These are phyloP conservation scores for Mycosarcoma mackinlayi DNA, from an alignment of 1,284 basidiomycete genomes.

Conservation along the genomic window DNA sequence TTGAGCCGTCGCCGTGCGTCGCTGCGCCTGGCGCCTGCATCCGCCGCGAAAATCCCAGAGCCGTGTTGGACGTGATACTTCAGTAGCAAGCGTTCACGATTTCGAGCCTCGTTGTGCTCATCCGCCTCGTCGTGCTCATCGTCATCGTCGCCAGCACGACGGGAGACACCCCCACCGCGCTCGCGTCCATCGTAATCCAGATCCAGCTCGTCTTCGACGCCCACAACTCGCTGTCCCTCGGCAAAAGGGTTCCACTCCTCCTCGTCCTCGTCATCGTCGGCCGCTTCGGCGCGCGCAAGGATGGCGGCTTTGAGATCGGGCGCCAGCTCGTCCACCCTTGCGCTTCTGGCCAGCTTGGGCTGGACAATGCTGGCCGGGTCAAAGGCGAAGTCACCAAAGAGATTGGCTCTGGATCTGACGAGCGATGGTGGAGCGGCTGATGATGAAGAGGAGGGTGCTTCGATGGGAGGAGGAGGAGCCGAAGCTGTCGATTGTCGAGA, in stretches of 20 bases:
- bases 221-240: constrained; percentile 27
- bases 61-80: constrained; percentile 38
- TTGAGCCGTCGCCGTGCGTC: constrained; percentile 19
- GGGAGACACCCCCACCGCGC: constrained; percentile 5
- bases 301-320: constrained; percentile 51
- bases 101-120: constrained; percentile 12
- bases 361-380: constrained; percentile 27
- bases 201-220: constrained; percentile 53
- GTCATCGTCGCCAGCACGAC: constrained; percentile 7
- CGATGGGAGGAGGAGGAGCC: neutral
- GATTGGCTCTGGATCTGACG: constrained; percentile 43
- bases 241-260: constrained; percentile 54
- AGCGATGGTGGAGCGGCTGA: constrained; percentile 13
- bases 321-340: constrained; percentile 29
- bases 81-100: constrained; percentile 38
- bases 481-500: neutral
- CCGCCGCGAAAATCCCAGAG: constrained; percentile 20
- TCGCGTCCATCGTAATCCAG: constrained; percentile 42
- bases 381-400: constrained; percentile 43
- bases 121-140: constrained; percentile 11
- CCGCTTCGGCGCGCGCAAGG: constrained; percentile 47
- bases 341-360: constrained; percentile 14
- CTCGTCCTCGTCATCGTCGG: constrained; percentile 46
- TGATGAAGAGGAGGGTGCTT: constrained; percentile 2
- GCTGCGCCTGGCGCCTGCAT: constrained; percentile 27